Base-by-base conservation (phyloP, 345 rosid genomes). In the Schrenkiella parvula region DNA sequence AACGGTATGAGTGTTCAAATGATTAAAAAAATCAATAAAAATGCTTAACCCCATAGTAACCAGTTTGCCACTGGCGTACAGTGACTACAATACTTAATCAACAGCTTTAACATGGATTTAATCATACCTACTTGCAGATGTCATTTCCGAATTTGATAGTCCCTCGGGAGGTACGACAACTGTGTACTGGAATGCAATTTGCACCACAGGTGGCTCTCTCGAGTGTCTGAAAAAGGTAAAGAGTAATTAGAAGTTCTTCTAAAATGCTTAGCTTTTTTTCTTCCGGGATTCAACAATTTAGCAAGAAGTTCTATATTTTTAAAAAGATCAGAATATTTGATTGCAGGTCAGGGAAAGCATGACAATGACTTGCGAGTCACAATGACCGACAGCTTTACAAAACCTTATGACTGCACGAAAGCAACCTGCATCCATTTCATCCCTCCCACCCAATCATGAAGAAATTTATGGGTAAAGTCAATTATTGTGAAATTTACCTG, bases 141-240 rank as follows among this genome's bases (percentile, higher is more conserved):
- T 78, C 76, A 76, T 62, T 66, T 70, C 82, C 15, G 92, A 74
- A 80, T 72, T 82, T 64, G 90, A 59, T 59, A 79, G 87, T 64
- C 86, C 96, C 77, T 91, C 91, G 7, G 96, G 95, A 41, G 95
- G 90, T 69, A 84, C 95, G 41, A 91, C 84, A 54, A 89, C 90
- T 26, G 98, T 84, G 78, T 95, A 95, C 73, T 90, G 97, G 82
- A 95, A 95, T 39, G 97, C 99, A 72, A 91, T 89, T 81, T 95
- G 99, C 72, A 95, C 71, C 43, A 86, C 86, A 2, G 98, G 99
- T 77, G 87, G 95, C 70, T 95, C 98, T 32, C 89, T 79, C 12
- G 88, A 34, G 79, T 88, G 87, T 62, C 99, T 95, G 86, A 47
- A 77, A 75, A 70, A 71, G 59, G 66, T 50, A 37, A 39, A 12